Evolutionary conservation across 768 basidiomycete species (phyloP).

Genomic region (Tulasnella sp.): DNA sequence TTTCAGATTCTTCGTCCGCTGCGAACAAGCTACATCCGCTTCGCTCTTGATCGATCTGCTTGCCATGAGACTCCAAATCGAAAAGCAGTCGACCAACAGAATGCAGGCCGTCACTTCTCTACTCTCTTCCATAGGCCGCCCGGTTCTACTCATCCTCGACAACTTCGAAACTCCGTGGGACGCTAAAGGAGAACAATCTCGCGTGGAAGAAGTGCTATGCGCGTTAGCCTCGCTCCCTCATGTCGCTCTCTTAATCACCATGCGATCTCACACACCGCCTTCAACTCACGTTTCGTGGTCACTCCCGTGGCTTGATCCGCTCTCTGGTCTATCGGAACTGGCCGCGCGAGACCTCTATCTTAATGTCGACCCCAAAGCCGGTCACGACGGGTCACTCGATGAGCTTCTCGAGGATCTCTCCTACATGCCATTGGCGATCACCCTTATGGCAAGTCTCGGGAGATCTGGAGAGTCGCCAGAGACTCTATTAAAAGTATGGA

Average conservation of each 20-base stretch:
- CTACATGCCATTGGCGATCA: background rate
- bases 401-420: background rate
- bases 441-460: background rate
- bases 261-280: slow-evolving; percentile 21
- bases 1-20: slow-evolving; percentile 28
- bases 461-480: background rate
- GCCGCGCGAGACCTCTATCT: background rate
- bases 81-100: slow-evolving; percentile 20
- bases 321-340: slow-evolving; percentile 13
- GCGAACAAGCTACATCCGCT: slow-evolving; percentile 26
- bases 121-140: slow-evolving; percentile 21
- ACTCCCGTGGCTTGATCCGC: background rate
- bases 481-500: background rate
- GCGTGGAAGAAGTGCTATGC: slow-evolving; percentile 24
- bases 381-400: background rate
- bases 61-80: slow-evolving; percentile 21
- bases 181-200: slow-evolving; percentile 18
- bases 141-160: slow-evolving; percentile 29
- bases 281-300: background rate
- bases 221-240: slow-evolving; percentile 23
- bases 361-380: background rate
- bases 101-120: slow-evolving; percentile 22
- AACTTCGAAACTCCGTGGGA: slow-evolving; percentile 36
- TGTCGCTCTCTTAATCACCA: slow-evolving; percentile 29
- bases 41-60: slow-evolving; percentile 25